Evolutionary conservation across 495 filamentous ascomycete genomes (phyloP), one percentile per base, ranked within the genome.

Genomic region (Podospora conica): DNA sequence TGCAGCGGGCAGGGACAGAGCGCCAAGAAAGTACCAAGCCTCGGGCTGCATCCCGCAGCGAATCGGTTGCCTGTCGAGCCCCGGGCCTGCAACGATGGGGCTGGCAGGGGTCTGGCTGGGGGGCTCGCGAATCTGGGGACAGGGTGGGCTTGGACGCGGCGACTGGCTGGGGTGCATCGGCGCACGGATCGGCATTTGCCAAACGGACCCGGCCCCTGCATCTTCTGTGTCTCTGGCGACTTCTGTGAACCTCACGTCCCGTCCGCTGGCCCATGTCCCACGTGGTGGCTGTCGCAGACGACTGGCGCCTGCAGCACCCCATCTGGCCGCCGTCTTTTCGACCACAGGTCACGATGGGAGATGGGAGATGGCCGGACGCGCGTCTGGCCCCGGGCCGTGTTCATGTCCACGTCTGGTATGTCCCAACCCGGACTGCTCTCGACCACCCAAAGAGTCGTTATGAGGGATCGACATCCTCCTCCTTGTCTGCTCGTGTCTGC

Each of bases 81-180:
- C 55, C 28, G 40, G 53, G n/a, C 55, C 22, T 68, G 70, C 65
- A 73, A 69, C 69, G 31, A 48, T 48, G 40, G 40, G 40, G 40
- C 40, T 48, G 29, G 29, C 29, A 11, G 29, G 29, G n/a, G n/a
- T n/a, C n/a, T n/a, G 22, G 22, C 55, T 40, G 53, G 63, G n/a
- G 6, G 29, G 40, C 58, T 72, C 72, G 72, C 66, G 56, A 70
- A 74, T 72, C 72, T 72, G 70, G 68, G 55, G 27, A 55, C 60
- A 48, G 28, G 70, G 59, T 60, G 64, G 55, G 69, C 59, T 53
- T 64, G 23, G 61, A 65, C 63, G 63, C 60, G 59, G 63, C 57
- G 68, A 74, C 58, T 74, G 72, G 72, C 66, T 63, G 67, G 68
- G 68, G 64, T 22, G 60, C 67, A 60, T 64, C 70, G 66, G 53